Conservation (phyloP, 2,329 filamentous ascomycete species). For the Tothia fuscella region DNA sequence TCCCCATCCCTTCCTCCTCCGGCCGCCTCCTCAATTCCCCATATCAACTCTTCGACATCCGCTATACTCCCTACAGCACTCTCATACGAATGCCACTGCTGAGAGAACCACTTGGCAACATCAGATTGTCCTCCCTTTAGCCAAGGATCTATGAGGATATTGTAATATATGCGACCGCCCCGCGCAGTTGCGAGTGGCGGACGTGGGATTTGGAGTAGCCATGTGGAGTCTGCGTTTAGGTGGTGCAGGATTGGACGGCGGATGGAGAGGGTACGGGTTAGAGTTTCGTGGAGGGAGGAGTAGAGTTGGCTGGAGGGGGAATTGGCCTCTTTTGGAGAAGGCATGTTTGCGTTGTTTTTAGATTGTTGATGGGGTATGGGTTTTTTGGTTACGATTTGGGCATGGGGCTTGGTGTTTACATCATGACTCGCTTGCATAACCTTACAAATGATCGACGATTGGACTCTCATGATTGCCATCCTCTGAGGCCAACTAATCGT, state of each 20-base stretch:
- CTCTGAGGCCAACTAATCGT: too few relatives aligned
- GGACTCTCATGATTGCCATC: too few relatives aligned
- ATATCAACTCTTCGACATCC: slow-evolving; percentile 43
- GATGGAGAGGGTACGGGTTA: neutral
- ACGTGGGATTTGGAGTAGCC: slow-evolving; percentile 53
- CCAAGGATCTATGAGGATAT: slow-evolving; percentile 56
- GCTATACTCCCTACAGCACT: slow-evolving; percentile 43
- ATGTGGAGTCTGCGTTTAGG: slow-evolving; percentile 55
- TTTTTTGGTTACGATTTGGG: too few relatives aligned
- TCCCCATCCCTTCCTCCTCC: slow-evolving; percentile 23
- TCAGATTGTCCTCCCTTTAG: slow-evolving; percentile 50
- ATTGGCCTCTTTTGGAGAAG: too few relatives aligned
- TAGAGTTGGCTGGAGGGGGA: neutral
- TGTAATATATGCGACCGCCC: slow-evolving; percentile 41
- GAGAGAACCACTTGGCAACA: slow-evolving; percentile 51
- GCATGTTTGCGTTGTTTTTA: too few relatives aligned
- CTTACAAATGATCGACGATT: too few relatives aligned
- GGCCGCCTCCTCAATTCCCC: slow-evolving; percentile 26
- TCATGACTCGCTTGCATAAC: too few relatives aligned
- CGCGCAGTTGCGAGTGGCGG: slow-evolving; percentile 25
- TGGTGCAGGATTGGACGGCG: slow-evolving; percentile 44
- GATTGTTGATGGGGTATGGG: too few relatives aligned
- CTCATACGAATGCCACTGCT: slow-evolving; percentile 48
- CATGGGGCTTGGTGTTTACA: too few relatives aligned
- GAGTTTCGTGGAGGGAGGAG: neutral